Percentiles rank a stretch among this genome's conserved stretches.
These are phyloP conservation scores for Hypericum androsaemum DNA, from an alignment of 345 rosid genomes.

Conservation along the genomic window DNA sequence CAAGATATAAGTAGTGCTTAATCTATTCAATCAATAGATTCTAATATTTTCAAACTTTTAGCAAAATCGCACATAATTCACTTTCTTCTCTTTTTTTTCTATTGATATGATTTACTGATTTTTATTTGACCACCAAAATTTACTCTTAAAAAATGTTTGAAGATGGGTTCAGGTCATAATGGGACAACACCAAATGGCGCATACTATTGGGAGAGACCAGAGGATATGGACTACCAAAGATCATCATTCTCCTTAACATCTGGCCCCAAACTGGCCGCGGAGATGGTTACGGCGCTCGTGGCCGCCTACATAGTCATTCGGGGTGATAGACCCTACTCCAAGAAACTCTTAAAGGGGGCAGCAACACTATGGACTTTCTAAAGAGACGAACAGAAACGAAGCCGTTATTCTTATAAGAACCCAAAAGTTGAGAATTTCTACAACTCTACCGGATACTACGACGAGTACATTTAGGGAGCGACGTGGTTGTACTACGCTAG, in stretches of 20 bases:
- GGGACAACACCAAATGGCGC: no score
- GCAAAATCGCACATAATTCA: no score
- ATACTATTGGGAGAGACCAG: no score
- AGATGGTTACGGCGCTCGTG: slow-evolving; percentile 65
- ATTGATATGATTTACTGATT: background rate
- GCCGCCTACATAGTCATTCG: slow-evolving; percentile 73
- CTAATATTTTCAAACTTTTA: no score
- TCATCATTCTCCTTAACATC: slow-evolving; percentile 27
- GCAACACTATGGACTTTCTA: slow-evolving; percentile 47
- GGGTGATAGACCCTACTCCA: slow-evolving; percentile 37
- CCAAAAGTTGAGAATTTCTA: slow-evolving; percentile 37
- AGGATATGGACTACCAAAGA: slow-evolving; percentile 67
- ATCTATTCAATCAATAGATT: no score
- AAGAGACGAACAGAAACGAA: slow-evolving; percentile 37
- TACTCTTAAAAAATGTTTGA: no score
- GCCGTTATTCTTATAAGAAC: slow-evolving; percentile 35
- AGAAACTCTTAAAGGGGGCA: slow-evolving; percentile 52
- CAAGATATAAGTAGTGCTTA: no score
- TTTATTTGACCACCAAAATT: background rate
- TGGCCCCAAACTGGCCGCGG: slow-evolving; percentile 63
- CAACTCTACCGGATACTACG: slow-evolving; percentile 65
- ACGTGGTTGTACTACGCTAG: no score
- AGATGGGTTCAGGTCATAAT: no score
- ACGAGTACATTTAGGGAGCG: slow-evolving; percentile 86
- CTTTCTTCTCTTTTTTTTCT: background rate